Base-by-base conservation (phyloP, 2,329 filamentous ascomycete genomes). In the Fusarium udum region DNA sequence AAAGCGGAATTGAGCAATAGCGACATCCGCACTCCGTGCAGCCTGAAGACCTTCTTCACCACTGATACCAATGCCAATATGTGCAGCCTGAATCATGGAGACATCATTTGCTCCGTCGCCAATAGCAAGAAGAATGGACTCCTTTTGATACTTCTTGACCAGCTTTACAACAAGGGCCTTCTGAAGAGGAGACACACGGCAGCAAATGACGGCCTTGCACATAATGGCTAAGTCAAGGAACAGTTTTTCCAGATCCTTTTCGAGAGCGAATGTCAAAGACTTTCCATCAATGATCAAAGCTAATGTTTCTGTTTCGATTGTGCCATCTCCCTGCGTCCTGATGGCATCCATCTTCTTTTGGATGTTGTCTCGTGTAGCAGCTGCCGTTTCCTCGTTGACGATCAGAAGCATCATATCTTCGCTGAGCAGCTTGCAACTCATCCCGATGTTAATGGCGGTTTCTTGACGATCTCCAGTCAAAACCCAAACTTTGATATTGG, bases 41-140 rank as follows among this genome's bases (percentile, higher is more conserved):
- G 96, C 96, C 84, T 99, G 96, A 2, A 99, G 90, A 87, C 96
- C 96, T 87, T 99, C 96, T 73, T 97, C 90, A 83, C 96, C 96
- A 79, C 95, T 97, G 82, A 99, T 99, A 83, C 96, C 96, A 49
- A 99, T 94, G 73, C 96, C 96, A 74, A 99, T 97, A 81, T 99
- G 96, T 18, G 96, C 96, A 16, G 96, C 96, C 85, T 99, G 96
- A 62, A 99, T 99, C 96, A 99, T 99, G 24, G 95, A 98, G n/a
- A 99, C 96, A 79, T 99, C 96, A 83, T 99, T 99, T 52, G 96
- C 96, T 74, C 96, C 96, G 78, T 99, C 96, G 75, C 96, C 96
- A 81, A 99, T 98, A 58, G 96, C 96, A 57, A 99, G 90, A 60
- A 98, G 90, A 75, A 99, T 95, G 18, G 94, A 91, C 80, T 98